Conservation (phyloP, 2,329 filamentous ascomycete species). For the Calonectria multiphialidica region DNA sequence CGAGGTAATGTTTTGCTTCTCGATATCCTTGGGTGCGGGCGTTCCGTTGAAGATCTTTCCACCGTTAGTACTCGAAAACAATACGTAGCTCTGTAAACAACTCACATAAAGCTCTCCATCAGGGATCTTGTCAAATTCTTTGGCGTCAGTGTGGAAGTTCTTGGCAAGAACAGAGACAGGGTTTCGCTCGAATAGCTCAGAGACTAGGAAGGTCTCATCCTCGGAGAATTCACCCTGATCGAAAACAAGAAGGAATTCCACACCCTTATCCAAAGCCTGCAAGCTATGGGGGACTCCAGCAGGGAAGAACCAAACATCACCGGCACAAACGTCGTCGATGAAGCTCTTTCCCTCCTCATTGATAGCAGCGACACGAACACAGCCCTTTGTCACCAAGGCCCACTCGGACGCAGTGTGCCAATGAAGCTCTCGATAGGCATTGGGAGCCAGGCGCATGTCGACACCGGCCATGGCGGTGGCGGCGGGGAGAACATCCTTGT, state of each 20-base stretch:
- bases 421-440: slow-evolving; percentile 10
- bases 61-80: not conserved
- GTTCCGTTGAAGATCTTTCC: slow-evolving; percentile 13
- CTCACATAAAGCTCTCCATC: slow-evolving; percentile 7
- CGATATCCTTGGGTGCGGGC: slow-evolving; percentile 11
- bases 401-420: slow-evolving; percentile 13
- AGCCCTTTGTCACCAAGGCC: slow-evolving; percentile 11
- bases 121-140: slow-evolving; percentile 8
- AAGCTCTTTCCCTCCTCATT: slow-evolving; percentile 16
- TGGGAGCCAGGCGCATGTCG: slow-evolving; percentile 4
- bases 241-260: slow-evolving; percentile 16
- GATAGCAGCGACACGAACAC: slow-evolving; percentile 11
- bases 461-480: slow-evolving; percentile 16
- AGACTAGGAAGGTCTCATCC: slow-evolving; percentile 16
- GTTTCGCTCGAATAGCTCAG: slow-evolving; percentile 11
- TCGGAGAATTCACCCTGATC: slow-evolving; percentile 15
- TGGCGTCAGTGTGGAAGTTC: slow-evolving; percentile 12
- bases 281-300: slow-evolving; percentile 12
- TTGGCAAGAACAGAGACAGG: slow-evolving; percentile 8
- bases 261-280: slow-evolving; percentile 11
- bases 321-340: slow-evolving; percentile 10
- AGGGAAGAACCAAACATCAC: slow-evolving; percentile 16
- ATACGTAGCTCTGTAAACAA: not conserved
- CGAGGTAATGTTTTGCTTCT: slow-evolving; percentile 13
- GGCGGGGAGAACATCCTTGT: slow-evolving; percentile 7